Evolutionary conservation across 495 filamentous ascomycete genomes (phyloP).

Genomic region (Tuber aestivum): DNA sequence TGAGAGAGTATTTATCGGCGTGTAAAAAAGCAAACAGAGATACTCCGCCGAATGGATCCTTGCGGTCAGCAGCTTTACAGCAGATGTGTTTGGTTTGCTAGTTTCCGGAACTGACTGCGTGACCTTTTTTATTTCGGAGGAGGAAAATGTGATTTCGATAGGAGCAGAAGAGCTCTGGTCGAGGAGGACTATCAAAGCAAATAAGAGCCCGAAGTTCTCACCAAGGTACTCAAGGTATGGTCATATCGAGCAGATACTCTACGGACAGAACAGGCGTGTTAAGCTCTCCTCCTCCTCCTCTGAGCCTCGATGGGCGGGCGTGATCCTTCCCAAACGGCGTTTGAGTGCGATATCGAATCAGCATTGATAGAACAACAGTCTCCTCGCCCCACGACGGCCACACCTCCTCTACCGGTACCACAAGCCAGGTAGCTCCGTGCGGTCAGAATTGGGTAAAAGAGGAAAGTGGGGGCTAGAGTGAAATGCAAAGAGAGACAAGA

Average conservation of each 20-base stretch:
- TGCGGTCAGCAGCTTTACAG: constrained; percentile 10
- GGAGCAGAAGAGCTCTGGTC: neutral
- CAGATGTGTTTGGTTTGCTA: neutral
- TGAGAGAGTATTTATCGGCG: constrained; percentile 14
- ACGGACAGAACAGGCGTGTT: neutral
- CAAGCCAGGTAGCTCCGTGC: neutral
- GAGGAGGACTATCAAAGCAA: neutral
- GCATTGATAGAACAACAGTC: neutral
- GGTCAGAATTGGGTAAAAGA: neutral
- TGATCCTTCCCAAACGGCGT: neutral
- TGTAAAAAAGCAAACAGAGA: constrained; percentile 4
- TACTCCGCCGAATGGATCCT: constrained; percentile 2
- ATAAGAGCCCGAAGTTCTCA: neutral
- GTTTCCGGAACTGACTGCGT: neutral
- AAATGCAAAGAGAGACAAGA: neutral
- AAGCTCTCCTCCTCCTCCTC: neutral
- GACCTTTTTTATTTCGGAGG: neutral
- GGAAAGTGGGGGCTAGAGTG: neutral
- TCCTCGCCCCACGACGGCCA: neutral
- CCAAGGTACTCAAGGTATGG: neutral
- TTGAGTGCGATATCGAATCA: neutral
- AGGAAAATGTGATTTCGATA: neutral
- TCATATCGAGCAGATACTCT: neutral
- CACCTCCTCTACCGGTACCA: neutral
- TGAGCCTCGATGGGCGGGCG: neutral